Evolutionary conservation across 202 grass and related monocot genomes (phyloP).

Genomic region (Saccharum hybrid): DNA sequence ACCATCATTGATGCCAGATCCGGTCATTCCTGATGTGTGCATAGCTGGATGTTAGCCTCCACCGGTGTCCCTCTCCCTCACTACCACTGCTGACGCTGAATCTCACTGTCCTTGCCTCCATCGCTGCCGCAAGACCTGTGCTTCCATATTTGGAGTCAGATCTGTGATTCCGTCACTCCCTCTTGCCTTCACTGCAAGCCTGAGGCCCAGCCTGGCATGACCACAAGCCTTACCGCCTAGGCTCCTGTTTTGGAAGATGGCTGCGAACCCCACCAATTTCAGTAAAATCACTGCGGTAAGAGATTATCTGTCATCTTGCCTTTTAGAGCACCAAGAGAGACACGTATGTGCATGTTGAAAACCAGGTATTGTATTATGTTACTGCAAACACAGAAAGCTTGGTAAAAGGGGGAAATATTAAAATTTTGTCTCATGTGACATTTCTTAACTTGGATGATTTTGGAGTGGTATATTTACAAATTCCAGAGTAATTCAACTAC

Average conservation of each 20-base stretch:
- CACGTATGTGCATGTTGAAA: neutral
- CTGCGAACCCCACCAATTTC: neutral
- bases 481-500: neutral
- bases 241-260: conserved; percentile 1
- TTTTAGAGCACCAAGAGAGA: neutral
- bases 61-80: neutral
- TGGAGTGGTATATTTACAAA: neutral
- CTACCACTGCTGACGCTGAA: neutral
- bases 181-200: neutral
- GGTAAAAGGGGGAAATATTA: neutral
- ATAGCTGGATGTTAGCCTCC: conserved; percentile 3
- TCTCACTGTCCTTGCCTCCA: neutral
- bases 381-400: neutral
- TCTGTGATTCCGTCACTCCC: neutral
- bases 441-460: conserved; percentile 15
- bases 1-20: neutral
- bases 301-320: neutral
- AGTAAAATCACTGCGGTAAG: conserved; percentile 2
- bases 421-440: neutral
- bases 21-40: neutral
- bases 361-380: conserved; percentile 3
- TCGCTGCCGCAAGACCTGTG: neutral
- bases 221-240: neutral
- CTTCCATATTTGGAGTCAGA: conserved; percentile 7
- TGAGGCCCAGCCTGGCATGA: neutral